Base-by-base conservation (phyloP, 179 eudicot genomes). In the Gypsophila paniculata region DNA sequence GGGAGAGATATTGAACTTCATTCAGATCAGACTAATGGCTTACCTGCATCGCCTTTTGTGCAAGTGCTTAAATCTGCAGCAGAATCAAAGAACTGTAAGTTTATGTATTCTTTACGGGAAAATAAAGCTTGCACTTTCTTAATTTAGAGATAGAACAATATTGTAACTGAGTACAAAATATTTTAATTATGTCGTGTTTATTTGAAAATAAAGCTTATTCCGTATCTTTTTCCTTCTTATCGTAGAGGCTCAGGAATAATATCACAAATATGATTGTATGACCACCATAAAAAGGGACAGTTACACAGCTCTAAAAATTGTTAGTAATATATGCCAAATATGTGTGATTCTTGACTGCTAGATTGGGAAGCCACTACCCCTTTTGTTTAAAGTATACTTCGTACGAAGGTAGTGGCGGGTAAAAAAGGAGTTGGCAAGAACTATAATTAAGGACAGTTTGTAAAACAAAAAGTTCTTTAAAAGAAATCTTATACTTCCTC, bases 71-170 rank as follows among this genome's bases (percentile, higher is more conserved):
- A 84, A 57, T 85, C 85, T 48, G 81, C 96, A 29, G 87, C 80
- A 42, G 90, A 87, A 48, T 78, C 70, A 21, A 79, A 90, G 18
- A 83, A 83, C 64, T 90, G 98, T 95, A 79, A 81, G 99, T 76
- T 63, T 61, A 19, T 70, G 34, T 61, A 39, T 54, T 71, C 5
- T 44, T 12, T 39, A 12, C 46, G 23, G 51, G 21, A 19, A 59
- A 48, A 38, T 44, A 70, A 64, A 53, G 52, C 26, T 68, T 18
- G 6, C 60, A 23, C 26, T 46, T n/a, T 38, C 60, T 55, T 55
- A 5, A 55, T 55, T 19, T n/a, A 19, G 60, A 18, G 60, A 8
- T 11, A 55, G 19, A 8, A 12, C 26, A 55, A 55, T 3, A 19
- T 2, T 18, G 15, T 58, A 17, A 54, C 8, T 8, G 5, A 18